Base-by-base conservation (phyloP, 2,329 filamentous ascomycete species). In the Lachnellula willkommii region DNA sequence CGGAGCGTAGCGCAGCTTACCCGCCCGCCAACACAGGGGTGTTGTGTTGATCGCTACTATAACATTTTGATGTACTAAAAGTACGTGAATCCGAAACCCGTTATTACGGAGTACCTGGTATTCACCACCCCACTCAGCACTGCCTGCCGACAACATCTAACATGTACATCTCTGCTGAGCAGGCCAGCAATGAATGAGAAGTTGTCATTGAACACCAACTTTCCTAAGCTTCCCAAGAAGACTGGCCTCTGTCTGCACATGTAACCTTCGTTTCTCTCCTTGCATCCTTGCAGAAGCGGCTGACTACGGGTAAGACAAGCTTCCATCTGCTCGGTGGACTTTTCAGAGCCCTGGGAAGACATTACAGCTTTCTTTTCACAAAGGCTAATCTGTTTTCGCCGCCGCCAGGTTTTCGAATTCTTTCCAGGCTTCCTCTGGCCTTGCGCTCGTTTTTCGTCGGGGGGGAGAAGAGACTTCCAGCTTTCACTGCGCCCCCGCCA, bases 41-140 rank as follows among this genome's bases (percentile, higher is more conserved):
- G 52, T 57, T 32, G 50, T 58, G 52, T 57, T 32, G 52, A 61
- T 58, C 55, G 55, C 61, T 58, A 32, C 28, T 32, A 32, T 32
- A 59, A 58, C 56, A 54, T 32, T 53, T 56, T 47, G 28, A 28
- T 55, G 53, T 57, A 57, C 39, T 24, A 12, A 32, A 32, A 32
- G 8, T 32, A 32, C 28, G 28, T 59, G 58, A 62, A 60, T 60
- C 60, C 54, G 45, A 43, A 47, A 28, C 37, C 28, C 52, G 37
- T 49, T 48, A 39, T 40, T 53, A 50, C 52, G 20, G 20, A 20
- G 20, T 20, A 20, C 40, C 8, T 6, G 2, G 22, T 5, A 17
- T 28, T 14, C 47, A 37, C 40, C 43, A 22, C 28, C 24, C 52
- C 45, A 36, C 14, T 26, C 5, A 15, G 45, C 17, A 47, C 26